Percentiles rank a stretch among this genome's conserved stretches.
Conservation (phyloP, 345 rosid species). For the Alliaria petiolata region DNA sequence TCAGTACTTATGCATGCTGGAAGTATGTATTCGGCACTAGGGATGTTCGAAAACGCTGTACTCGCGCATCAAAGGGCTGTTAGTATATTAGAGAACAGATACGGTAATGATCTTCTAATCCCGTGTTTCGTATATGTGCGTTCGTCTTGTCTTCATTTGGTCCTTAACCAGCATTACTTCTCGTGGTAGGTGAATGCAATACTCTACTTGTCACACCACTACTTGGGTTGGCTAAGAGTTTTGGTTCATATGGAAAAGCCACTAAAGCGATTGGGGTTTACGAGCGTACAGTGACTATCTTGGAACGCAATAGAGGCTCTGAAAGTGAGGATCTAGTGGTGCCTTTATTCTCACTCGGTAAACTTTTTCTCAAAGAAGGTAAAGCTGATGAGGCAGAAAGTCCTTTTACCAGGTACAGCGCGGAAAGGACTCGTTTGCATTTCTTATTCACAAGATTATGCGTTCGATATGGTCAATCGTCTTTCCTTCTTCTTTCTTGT, state of each 20-base stretch:
- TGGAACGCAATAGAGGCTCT: slow-evolving; percentile 63
- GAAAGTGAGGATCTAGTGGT: slow-evolving; percentile 73
- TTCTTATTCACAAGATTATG: slow-evolving; percentile 7
- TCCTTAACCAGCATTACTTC: background rate
- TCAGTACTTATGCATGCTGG: slow-evolving; percentile 73
- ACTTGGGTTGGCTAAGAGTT: slow-evolving; percentile 78
- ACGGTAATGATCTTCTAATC: slow-evolving; percentile 41
- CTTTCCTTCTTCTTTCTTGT: background rate
- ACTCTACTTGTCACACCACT: slow-evolving; percentile 62
- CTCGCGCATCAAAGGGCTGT: slow-evolving; percentile 49
- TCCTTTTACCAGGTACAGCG: slow-evolving; percentile 50
- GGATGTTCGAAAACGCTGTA: slow-evolving; percentile 61
- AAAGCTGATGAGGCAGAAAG: slow-evolving; percentile 59
- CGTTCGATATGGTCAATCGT: background rate
- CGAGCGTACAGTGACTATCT: slow-evolving; percentile 47
- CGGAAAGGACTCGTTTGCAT: background rate
- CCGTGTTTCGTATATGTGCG: background rate
- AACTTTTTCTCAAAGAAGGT: slow-evolving; percentile 71
- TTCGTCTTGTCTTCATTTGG: background rate
- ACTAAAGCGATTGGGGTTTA: slow-evolving; percentile 53
- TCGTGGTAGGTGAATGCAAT: slow-evolving; percentile 47
- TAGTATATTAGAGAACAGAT: slow-evolving; percentile 45
- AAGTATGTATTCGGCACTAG: slow-evolving; percentile 71
- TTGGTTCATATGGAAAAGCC: slow-evolving; percentile 54
- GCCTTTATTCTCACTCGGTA: slow-evolving; percentile 67